Evolutionary conservation across 768 basidiomycete species (phyloP).

Genomic region (Phlebiopsis gigantea): DNA sequence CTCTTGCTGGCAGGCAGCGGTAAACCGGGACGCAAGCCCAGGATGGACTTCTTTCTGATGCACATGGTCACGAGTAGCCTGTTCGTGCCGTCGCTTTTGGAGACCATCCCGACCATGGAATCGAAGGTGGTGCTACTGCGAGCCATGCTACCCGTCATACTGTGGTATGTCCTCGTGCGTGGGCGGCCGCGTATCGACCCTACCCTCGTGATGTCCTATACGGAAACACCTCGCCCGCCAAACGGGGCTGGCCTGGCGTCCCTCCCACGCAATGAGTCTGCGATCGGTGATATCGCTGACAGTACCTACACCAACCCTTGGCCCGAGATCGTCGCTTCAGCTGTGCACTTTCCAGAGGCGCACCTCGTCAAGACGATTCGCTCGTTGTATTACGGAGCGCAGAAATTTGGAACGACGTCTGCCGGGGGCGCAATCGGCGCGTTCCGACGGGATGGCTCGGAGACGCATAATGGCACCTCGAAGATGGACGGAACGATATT

Average conservation of each 20-base stretch:
- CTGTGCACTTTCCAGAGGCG: slow-evolving; percentile 44
- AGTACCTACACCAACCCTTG: slow-evolving; percentile 44
- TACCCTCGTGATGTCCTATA: slow-evolving; percentile 41
- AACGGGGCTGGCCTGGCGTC: background rate
- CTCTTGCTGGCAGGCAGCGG: slow-evolving; percentile 45
- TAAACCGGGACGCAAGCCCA: slow-evolving; percentile 39
- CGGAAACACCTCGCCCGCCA: slow-evolving; percentile 37
- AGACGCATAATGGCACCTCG: slow-evolving; percentile 40
- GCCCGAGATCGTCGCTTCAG: slow-evolving; percentile 41
- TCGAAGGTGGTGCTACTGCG: slow-evolving; percentile 43
- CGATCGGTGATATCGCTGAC: slow-evolving; percentile 32
- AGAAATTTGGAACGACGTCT: background rate
- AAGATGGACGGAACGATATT: slow-evolving; percentile 53
- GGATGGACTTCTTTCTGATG: slow-evolving; percentile 56
- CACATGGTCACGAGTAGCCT: slow-evolving; percentile 49
- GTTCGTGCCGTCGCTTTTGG: slow-evolving; percentile 41
- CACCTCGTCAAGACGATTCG: slow-evolving; percentile 41
- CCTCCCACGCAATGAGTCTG: background rate
- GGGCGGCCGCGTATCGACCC: slow-evolving; percentile 51
- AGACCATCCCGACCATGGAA: slow-evolving; percentile 24
- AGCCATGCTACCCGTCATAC: slow-evolving; percentile 33
- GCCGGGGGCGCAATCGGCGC: slow-evolving; percentile 18
- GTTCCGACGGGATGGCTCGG: slow-evolving; percentile 32
- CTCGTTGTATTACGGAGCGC: slow-evolving; percentile 2
- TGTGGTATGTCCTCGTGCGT: slow-evolving; percentile 34